Evolutionary conservation across 495 filamentous ascomycete genomes (phyloP).

Genomic region (Rostrohypoxylon terebratum): DNA sequence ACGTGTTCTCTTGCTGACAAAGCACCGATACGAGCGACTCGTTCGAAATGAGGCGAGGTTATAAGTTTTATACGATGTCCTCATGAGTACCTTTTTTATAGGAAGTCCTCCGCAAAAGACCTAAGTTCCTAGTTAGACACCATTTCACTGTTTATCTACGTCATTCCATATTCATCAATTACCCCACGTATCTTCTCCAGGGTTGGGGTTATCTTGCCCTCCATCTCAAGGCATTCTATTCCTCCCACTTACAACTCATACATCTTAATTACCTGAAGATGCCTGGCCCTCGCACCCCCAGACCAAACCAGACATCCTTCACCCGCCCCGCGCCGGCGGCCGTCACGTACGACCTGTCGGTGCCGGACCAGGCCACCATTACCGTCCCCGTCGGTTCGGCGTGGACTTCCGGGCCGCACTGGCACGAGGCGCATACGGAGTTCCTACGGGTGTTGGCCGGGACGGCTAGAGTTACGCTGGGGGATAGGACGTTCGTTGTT

Average conservation of each 20-base stretch:
- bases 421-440: slow-evolving; percentile 52
- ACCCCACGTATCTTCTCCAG: background rate
- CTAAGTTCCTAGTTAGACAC: background rate
- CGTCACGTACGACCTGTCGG: slow-evolving; percentile 50
- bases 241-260: background rate
- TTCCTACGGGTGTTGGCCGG: slow-evolving; percentile 50
- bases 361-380: slow-evolving; percentile 42
- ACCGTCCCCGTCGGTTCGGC: slow-evolving; percentile 45
- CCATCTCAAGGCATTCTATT: no score
- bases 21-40: background rate
- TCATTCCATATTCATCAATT: background rate
- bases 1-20: slow-evolving; percentile 16
- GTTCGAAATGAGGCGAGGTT: background rate
- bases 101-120: background rate
- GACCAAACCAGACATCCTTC: slow-evolving; percentile 29
- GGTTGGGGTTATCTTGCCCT: background rate
- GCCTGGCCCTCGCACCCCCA: slow-evolving; percentile 13
- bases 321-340: slow-evolving; percentile 46
- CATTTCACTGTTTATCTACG: background rate
- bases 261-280: no score
- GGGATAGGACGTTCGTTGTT: slow-evolving; percentile 4
- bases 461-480: slow-evolving; percentile 38
- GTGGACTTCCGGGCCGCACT: slow-evolving; percentile 53
- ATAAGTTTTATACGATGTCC: background rate
- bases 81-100: no score